Percentiles rank a stretch among this genome's conserved stretches.
Conservation (phyloP, 2,329 filamentous ascomycete genomes). For the Apiospora kogelbergensis region DNA sequence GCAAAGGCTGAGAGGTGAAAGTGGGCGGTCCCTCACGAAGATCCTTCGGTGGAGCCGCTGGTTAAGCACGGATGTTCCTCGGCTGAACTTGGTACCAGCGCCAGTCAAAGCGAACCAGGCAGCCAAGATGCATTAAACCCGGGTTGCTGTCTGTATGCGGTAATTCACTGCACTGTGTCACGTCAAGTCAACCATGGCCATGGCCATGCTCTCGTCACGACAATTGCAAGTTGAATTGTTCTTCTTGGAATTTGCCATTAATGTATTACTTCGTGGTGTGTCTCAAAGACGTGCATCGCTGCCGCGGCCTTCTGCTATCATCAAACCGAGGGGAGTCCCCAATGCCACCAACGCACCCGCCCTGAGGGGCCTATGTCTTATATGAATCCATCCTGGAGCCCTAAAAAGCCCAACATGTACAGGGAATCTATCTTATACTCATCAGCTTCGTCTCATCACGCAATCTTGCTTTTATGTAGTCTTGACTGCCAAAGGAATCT, state of each 20-base stretch:
- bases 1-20: conserved; percentile 3
- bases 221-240: not conserved
- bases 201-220: not conserved
- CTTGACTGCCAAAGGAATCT: conserved; percentile 55
- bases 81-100: not conserved
- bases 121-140: too few species aligned
- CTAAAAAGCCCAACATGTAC: not conserved
- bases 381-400: not conserved
- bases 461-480: conserved; percentile 20
- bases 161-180: not conserved
- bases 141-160: not conserved
- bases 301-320: not conserved
- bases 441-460: not conserved
- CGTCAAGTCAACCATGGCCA: not conserved
- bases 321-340: not conserved
- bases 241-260: not conserved
- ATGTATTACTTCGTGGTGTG: not conserved
- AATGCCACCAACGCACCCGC: not conserved
- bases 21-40: conserved; percentile 1
- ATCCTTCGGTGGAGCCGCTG: conserved; percentile 2
- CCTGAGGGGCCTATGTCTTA: not conserved
- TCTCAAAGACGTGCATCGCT: not conserved
- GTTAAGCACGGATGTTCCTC: conserved; percentile 2
- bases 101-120: not conserved
- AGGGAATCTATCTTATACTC: not conserved